Evolutionary conservation across 2,329 filamentous ascomycete species (phyloP), one percentile per base, ranked within the genome.

Genomic region (Venturia nashicola): DNA sequence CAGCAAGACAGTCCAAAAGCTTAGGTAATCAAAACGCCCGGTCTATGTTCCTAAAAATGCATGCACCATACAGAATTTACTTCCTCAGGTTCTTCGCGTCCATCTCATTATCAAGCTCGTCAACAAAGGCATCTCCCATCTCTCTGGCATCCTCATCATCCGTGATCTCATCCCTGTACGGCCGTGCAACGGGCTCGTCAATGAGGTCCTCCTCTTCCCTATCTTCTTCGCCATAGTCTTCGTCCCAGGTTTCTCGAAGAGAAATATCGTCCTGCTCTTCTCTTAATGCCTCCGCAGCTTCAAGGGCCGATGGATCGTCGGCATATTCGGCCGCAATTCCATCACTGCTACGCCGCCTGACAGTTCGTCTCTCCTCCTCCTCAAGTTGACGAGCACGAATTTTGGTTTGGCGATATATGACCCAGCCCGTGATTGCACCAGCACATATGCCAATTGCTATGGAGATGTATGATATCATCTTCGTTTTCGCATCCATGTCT

Each of bases 391-490:
- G 69, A 66, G 84, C 83, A 71, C 79, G 71, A 62, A 76, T 71
- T 67, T 77, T 77, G 12, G 79, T 81, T 66, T 79, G 81, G 69
- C 82, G 82, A 77, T 96, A 99, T 72, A 99, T 95, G 75, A 95
- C 80, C 75, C 86, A 88, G 18, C 91, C 93, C 2, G 94, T 91
- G 34, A 79, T 82, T 27, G 88, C 77, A 57, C 94, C 94, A 14
- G 96, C 78, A 27, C 84, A 71, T 61, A 84, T 83, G 36, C 90
- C 89, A 65, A 92, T 74, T 16, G 85, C 72, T 74, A 97, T 97
- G 76, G 86, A 88, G 32, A 87, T 75, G 73, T 96, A 96, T 76
- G 94, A 96, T 70, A 97, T 79, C 36, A 85, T 81, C 74, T 92
- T 94, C 67, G 90, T 89, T 67, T 82, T 81, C 3, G 82, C 76